Percentiles rank a stretch among this genome's conserved stretches.
Conservation (phyloP, 306 rosid genomes). For the Sophora flavescens region DNA sequence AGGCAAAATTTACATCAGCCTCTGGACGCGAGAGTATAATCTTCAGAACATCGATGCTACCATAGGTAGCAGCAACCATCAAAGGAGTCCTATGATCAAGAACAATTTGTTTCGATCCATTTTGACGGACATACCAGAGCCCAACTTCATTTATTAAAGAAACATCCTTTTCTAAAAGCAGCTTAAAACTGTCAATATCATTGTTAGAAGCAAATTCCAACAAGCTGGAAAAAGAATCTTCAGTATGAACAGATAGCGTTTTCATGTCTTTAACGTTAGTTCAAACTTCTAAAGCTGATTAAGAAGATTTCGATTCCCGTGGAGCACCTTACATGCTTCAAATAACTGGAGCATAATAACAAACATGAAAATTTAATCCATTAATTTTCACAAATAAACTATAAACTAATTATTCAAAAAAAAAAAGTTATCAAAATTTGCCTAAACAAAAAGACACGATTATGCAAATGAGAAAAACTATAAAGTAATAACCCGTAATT, state of each 20-base stretch:
- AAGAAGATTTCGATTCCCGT: slow-evolving; percentile 55
- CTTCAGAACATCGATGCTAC: slow-evolving; percentile 73
- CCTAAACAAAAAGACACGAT: background rate
- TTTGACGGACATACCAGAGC: slow-evolving; percentile 72
- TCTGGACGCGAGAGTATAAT: slow-evolving; percentile 58
- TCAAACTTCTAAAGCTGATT: slow-evolving; percentile 43
- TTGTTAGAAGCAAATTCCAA: slow-evolving; percentile 85
- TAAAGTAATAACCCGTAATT: background rate
- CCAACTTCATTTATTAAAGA: slow-evolving; percentile 65
- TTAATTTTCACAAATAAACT: background rate
- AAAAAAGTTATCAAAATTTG: background rate
- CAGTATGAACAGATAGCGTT: slow-evolving; percentile 55
- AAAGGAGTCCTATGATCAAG: slow-evolving; percentile 73
- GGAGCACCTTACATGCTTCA: slow-evolving; percentile 67
- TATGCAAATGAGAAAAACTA: background rate
- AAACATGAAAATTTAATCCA: slow-evolving; percentile 3
- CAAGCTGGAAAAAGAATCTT: slow-evolving; percentile 68
- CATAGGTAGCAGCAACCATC: slow-evolving; percentile 93
- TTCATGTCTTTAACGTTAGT: slow-evolving; percentile 63
- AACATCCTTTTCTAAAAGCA: slow-evolving; percentile 53
- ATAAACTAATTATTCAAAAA: background rate
- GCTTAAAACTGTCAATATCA: slow-evolving; percentile 68
- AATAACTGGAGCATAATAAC: slow-evolving; percentile 40
- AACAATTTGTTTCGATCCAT: slow-evolving; percentile 71
- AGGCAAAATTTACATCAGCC: slow-evolving; percentile 69